Conservation (phyloP, 495 filamentous ascomycete species). For the Bacidia gigantensis region DNA sequence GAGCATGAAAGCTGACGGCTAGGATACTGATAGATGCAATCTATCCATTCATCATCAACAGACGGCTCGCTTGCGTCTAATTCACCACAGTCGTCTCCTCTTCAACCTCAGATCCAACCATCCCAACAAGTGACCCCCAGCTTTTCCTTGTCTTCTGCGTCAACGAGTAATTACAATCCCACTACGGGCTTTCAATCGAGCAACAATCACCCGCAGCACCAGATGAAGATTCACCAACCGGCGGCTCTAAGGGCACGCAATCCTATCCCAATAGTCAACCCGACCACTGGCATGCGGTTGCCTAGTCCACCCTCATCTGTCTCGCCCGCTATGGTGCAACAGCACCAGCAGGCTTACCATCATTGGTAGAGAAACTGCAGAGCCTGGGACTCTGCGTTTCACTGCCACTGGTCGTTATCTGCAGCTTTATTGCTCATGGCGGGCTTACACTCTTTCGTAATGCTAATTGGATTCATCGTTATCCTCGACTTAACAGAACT, state of each 20-base stretch:
- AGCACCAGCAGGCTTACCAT: slow-evolving; percentile 47
- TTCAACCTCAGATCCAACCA: slow-evolving; percentile 64
- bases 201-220: slow-evolving; percentile 29
- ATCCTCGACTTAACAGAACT: slow-evolving; percentile 7
- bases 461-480: slow-evolving; percentile 8
- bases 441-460: slow-evolving; percentile 15
- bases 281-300: slow-evolving; percentile 73
- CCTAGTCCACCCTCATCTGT: slow-evolving; percentile 85
- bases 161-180: slow-evolving; percentile 51
- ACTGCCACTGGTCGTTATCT: slow-evolving; percentile 7
- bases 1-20: too few species aligned
- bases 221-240: slow-evolving; percentile 74
- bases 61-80: slow-evolving; percentile 91
- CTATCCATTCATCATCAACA: slow-evolving; percentile 73
- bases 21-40: slow-evolving; percentile 78
- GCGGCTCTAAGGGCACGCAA: slow-evolving; percentile 78
- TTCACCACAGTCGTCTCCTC: slow-evolving; percentile 83
- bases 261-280: slow-evolving; percentile 97
- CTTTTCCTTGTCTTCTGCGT: slow-evolving; percentile 68
- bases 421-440: slow-evolving; percentile 14
- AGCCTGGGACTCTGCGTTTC: slow-evolving; percentile 14
- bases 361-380: slow-evolving; percentile 41
- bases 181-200: slow-evolving; percentile 33
- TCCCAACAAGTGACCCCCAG: slow-evolving; percentile 60
- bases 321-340: slow-evolving; percentile 76